A percentile compares a stretch with the other conserved stretches of the same genome.
Evolutionary conservation across 495 filamentous ascomycete genomes (phyloP).

Genomic region (Aspergillus saccharolyticus): DNA sequence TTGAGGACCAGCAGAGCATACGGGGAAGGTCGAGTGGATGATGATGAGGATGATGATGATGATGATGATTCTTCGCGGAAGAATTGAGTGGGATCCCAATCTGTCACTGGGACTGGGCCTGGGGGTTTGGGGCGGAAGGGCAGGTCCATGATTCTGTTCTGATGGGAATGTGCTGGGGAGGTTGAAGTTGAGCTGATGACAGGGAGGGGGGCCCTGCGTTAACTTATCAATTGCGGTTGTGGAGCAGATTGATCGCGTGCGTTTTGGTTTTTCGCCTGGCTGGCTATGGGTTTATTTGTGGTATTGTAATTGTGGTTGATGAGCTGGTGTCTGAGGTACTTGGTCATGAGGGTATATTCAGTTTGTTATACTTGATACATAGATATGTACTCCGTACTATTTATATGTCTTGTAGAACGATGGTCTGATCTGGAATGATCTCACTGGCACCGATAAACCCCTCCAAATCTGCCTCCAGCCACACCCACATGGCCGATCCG

Average conservation of each 20-base stretch:
- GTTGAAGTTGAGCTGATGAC: not conserved
- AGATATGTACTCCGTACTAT: not conserved
- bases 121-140: not conserved
- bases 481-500: not conserved
- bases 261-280: not conserved
- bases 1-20: constrained; percentile 68
- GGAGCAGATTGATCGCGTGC: not conserved
- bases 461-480: not conserved
- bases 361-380: not conserved
- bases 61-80: constrained; percentile 32
- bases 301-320: too few relatives aligned
- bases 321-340: not conserved
- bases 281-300: not conserved
- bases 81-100: constrained; percentile 52
- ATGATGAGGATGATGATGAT: too few relatives aligned
- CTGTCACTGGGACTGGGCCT: constrained; percentile 28
- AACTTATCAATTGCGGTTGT: not conserved
- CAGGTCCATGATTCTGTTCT: not conserved
- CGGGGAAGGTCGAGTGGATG: too few relatives aligned
- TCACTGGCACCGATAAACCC: not conserved
- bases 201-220: too few relatives aligned
- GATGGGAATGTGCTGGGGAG: not conserved
- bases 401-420: not conserved
- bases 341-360: not conserved
- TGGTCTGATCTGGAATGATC: not conserved